Evolutionary conservation across 306 rosid genomes (phyloP).

Genomic region (Trichosanthes cucumerina): DNA sequence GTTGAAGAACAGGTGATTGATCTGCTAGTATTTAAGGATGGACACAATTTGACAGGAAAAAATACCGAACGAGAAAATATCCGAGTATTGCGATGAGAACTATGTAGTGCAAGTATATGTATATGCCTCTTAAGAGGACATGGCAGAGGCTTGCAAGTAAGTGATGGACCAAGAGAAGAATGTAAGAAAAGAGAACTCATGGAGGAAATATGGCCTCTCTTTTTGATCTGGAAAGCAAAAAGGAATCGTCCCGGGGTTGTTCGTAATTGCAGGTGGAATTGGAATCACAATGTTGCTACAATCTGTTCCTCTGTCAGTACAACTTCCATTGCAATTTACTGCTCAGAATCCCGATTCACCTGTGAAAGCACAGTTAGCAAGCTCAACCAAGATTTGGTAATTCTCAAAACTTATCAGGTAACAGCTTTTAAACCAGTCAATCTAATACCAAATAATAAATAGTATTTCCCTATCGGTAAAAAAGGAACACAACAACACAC

Average conservation of each 20-base stretch:
- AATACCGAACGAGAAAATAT: conserved; percentile 13
- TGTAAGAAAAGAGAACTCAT: conserved; percentile 49
- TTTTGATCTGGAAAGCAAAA: not conserved
- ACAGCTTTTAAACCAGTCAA: not conserved
- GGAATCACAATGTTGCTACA: not conserved
- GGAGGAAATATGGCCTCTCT: conserved; percentile 14
- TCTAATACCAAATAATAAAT: not conserved
- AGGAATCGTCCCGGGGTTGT: not conserved
- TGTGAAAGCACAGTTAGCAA: not conserved
- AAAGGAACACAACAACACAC: not conserved
- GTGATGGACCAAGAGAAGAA: conserved; percentile 21
- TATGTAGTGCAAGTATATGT: not conserved
- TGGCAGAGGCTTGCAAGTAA: conserved; percentile 20
- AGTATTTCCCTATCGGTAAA: not conserved
- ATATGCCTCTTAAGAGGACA: conserved; percentile 23
- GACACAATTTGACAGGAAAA: conserved; percentile 9
- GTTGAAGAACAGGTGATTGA: conserved; percentile 27
- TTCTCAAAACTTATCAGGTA: not conserved
- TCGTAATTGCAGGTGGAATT: not conserved
- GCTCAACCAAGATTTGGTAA: not conserved
- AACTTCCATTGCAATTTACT: not conserved
- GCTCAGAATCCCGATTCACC: not conserved
- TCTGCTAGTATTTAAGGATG: conserved; percentile 12
- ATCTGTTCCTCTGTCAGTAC: not conserved
- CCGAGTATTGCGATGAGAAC: not conserved